These are phyloP conservation scores for Curvularia spicifera DNA, from an alignment of 2,329 filamentous ascomycete genomes.

Conservation along the genomic window DNA sequence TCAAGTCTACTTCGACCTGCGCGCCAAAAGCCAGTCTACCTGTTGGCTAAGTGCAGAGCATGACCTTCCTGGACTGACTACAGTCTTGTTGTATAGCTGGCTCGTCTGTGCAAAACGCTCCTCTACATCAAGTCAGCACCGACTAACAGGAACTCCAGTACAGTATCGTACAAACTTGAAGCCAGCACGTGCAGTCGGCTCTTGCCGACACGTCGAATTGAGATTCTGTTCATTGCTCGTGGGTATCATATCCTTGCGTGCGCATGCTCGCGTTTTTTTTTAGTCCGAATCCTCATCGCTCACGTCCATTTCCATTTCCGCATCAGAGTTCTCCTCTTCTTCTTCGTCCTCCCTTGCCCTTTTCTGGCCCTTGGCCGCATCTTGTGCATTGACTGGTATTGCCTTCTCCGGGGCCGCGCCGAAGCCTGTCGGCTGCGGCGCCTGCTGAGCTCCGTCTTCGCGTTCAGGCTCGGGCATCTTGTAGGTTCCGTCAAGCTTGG, in stretches of 20 bases:
- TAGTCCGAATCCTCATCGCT: constrained; percentile 71
- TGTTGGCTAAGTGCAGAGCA: not conserved
- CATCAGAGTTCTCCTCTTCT: constrained; percentile 62
- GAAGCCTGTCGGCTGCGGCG: constrained; percentile 54
- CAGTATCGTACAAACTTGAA: constrained; percentile 13
- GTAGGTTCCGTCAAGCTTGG: constrained; percentile 91
- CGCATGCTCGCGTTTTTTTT: not conserved
- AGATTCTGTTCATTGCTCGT: constrained; percentile 15
- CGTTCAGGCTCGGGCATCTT: constrained; percentile 63
- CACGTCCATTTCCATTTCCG: constrained; percentile 68
- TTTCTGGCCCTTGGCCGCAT: constrained; percentile 66
- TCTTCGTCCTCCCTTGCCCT: constrained; percentile 66
- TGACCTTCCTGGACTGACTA: not conserved
- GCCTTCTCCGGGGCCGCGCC: constrained; percentile 40
- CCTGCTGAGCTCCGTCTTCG: constrained; percentile 28
- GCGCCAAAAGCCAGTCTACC: not conserved
- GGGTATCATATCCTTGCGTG: constrained; percentile 24
- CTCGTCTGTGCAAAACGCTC: not conserved
- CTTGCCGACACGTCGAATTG: not conserved
- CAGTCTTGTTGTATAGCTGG: not conserved
- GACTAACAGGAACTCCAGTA: not conserved
- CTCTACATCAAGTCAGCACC: constrained; percentile 14
- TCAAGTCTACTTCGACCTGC: no score
- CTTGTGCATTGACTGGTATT: constrained; percentile 45
- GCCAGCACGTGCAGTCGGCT: constrained; percentile 1